Evolutionary conservation across 2,329 filamentous ascomycete species (phyloP).

Genomic region (Falciphora oryzae): DNA sequence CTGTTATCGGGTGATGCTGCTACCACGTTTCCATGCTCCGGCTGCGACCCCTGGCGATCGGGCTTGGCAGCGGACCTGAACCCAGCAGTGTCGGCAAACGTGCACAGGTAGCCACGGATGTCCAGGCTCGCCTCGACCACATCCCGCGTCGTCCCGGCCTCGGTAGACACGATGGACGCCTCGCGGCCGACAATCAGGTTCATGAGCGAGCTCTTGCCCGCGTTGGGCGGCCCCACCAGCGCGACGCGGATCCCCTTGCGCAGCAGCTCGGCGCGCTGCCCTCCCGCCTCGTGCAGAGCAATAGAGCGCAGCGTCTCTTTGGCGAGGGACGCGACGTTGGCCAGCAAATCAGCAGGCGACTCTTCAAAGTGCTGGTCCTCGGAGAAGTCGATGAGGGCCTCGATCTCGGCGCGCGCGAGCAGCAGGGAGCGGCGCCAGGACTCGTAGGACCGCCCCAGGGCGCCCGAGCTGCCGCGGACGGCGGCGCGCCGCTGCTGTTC

Average conservation of each 20-base stretch:
- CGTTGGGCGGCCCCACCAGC: slow-evolving; percentile 85
- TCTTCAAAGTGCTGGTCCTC: slow-evolving; percentile 98
- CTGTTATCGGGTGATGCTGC: background rate
- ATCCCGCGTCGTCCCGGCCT: slow-evolving; percentile 91
- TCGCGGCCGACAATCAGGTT: slow-evolving; percentile 87
- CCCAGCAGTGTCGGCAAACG: slow-evolving; percentile 93
- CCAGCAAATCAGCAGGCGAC: slow-evolving; percentile 65
- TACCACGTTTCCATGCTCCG: background rate
- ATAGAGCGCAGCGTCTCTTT: slow-evolving; percentile 56
- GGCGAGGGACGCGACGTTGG: slow-evolving; percentile 63
- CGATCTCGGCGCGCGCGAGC: slow-evolving; percentile 80
- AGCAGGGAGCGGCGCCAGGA: slow-evolving; percentile 72
- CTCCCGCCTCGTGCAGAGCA: slow-evolving; percentile 65
- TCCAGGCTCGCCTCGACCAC: slow-evolving; percentile 90
- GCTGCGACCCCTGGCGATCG: slow-evolving; percentile 7
- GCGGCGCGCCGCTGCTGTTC: slow-evolving; percentile 89
- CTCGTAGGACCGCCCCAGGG: slow-evolving; percentile 72
- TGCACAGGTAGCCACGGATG: slow-evolving; percentile 82
- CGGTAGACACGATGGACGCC: slow-evolving; percentile 88
- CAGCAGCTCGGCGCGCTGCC: slow-evolving; percentile 75
- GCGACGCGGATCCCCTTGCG: slow-evolving; percentile 81
- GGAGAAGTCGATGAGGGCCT: slow-evolving; percentile 93
- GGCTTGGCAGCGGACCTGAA: slow-evolving; percentile 48
- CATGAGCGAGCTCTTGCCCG: slow-evolving; percentile 88
- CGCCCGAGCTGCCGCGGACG: slow-evolving; percentile 67